These are phyloP conservation scores for Biscutella auriculata DNA, from an alignment of 441 rosid species.

Conservation along the genomic window DNA sequence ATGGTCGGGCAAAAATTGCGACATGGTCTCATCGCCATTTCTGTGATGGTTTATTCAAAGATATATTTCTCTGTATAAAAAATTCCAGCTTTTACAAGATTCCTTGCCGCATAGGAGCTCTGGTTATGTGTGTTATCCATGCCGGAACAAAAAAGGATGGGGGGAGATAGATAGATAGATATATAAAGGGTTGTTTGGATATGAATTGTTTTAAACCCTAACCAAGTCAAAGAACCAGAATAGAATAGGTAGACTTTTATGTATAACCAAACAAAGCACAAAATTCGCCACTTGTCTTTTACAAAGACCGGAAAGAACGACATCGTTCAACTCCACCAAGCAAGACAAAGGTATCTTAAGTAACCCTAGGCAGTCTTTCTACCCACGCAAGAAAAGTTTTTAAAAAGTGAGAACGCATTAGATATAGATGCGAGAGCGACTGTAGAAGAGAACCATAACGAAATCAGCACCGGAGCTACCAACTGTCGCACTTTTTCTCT, in stretches of 20 bases:
- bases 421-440: too few relatives aligned
- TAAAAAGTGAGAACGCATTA: too few relatives aligned
- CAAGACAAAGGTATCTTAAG: too few relatives aligned
- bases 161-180: too few relatives aligned
- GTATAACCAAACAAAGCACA: too few relatives aligned
- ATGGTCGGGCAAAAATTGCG: conserved; percentile 42
- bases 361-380: too few relatives aligned
- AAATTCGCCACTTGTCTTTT: too few relatives aligned
- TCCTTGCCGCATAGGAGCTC: neutral
- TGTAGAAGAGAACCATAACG: conserved; percentile 8
- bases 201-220: neutral
- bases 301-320: too few relatives aligned
- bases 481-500: neutral
- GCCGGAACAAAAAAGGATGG: conserved; percentile 18
- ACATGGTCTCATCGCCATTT: conserved; percentile 56
- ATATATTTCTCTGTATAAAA: neutral
- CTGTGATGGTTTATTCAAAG: neutral
- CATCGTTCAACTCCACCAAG: too few relatives aligned
- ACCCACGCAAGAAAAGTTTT: too few relatives aligned
- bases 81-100: conserved; percentile 6
- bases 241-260: too few relatives aligned
- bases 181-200: conserved; percentile 16
- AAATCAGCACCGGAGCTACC: conserved; percentile 6
- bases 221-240: neutral
- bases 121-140: conserved; percentile 17